Evolutionary conservation across 495 filamentous ascomycete species (phyloP).

Genomic region (Xylaria scruposa): DNA sequence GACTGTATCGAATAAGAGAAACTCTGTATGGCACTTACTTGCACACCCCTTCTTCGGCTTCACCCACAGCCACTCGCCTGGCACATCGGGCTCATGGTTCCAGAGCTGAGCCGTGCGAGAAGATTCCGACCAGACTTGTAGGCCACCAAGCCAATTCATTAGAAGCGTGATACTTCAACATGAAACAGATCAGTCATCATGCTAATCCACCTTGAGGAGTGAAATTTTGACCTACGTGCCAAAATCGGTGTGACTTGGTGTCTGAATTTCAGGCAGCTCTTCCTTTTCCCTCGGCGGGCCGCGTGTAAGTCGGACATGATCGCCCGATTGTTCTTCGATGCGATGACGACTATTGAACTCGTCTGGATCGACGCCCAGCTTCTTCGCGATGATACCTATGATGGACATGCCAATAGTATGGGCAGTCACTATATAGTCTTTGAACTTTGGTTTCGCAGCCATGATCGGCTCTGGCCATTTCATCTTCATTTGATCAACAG

Average conservation of each 20-base stretch:
- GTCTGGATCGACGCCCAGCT: slow-evolving; percentile 55
- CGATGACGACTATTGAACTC: slow-evolving; percentile 59
- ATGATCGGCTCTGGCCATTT: slow-evolving; percentile 57
- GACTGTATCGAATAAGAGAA: neutral
- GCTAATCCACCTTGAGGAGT: neutral
- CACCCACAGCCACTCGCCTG: slow-evolving; percentile 65
- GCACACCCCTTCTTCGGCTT: slow-evolving; percentile 62
- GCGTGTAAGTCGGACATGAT: slow-evolving; percentile 62
- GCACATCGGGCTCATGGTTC: slow-evolving; percentile 35
- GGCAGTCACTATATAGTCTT: slow-evolving; percentile 54
- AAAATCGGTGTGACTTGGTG: slow-evolving; percentile 46
- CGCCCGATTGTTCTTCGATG: slow-evolving; percentile 57
- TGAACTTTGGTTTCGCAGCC: slow-evolving; percentile 47
- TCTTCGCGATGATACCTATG: slow-evolving; percentile 56
- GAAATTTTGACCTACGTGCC: slow-evolving; percentile 52
- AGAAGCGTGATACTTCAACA: slow-evolving; percentile 59
- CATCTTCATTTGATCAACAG: slow-evolving; percentile 46
- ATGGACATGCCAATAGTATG: slow-evolving; percentile 59
- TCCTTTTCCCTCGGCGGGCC: slow-evolving; percentile 36
- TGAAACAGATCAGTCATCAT: neutral
- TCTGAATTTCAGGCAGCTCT: slow-evolving; percentile 42
- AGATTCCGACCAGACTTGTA: slow-evolving; percentile 61
- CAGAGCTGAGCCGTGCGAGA: slow-evolving; percentile 36
- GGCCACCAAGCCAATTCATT: slow-evolving; percentile 66
- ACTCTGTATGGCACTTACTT: slow-evolving; percentile 29